Base-by-base conservation (phyloP, 2,329 filamentous ascomycete species). In the Lithohypha guttulata region DNA sequence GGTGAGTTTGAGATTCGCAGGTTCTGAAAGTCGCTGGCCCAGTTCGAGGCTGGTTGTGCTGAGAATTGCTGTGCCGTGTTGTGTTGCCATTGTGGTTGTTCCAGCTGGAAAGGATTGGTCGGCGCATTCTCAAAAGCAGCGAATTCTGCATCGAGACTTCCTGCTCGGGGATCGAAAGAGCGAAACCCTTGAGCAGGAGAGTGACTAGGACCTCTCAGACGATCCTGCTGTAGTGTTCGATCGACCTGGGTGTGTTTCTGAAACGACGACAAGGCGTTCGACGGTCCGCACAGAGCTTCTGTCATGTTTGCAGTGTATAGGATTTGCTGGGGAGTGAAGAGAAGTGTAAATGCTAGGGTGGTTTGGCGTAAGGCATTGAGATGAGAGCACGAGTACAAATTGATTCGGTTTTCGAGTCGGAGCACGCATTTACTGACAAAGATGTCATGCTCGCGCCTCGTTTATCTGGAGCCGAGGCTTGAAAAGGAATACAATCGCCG, bases 211-310 rank as follows among this genome's bases (percentile, higher is more conserved):
- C 43, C 42, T 23, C 68, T 59, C 32, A 82, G 53, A 36, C 79
- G 77, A 59, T 86, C 82, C 58, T 84, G 82, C 55, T 86, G 81
- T 34, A 81, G 65, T 7, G 77, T 77, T 39, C 79, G 69, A 55
- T 86, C 80, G 46, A 74, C 69, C 34, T 78, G 69, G 8, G 74
- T 65, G 58, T 85, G 81, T 52, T 80, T 77, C 52, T 80, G 73
- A 55, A 86, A 75, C 53, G 73, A 79, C 59, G 84, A 81, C 37
- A 84, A 71, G 46, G 80, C 71, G 59, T 82, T 85, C 9, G 81
- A 82, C 13, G 81, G 80, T 43, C 82, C 81, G 57, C 82, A 87
- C 41, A 83, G 64, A 50, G 72, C 69, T 53, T 82, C 77, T 37
- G 73, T 67, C 78, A 82, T 82, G 51, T 48, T 64, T 53, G 36